A percentile compares a stretch with the other conserved stretches of the same genome.
phyloP scores from a whole-genome alignment of 129 eudicot genomes.

The Ambrosia trifida region DNA sequence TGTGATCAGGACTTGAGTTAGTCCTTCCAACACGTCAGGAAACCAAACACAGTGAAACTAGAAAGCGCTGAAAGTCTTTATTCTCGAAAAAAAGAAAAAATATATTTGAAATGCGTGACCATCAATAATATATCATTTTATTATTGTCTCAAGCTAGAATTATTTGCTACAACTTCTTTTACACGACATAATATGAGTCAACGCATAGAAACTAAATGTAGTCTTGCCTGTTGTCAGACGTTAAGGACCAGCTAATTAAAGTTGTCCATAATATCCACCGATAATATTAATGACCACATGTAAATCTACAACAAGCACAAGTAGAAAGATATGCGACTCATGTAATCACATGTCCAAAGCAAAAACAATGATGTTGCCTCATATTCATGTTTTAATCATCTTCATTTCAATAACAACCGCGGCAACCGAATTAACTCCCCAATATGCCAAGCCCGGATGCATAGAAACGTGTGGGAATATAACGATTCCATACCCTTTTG shows the following conservation, averaged over 20 bases:
- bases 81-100: too few species aligned
- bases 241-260: neutral
- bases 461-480: constrained; percentile 11
- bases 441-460: constrained; percentile 29
- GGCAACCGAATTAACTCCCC: neutral
- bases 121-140: too few species aligned
- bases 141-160: neutral
- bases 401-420: neutral
- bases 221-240: neutral
- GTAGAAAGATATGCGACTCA: neutral
- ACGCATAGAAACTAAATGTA: neutral
- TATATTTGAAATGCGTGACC: too few species aligned
- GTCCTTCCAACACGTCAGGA: too few species aligned
- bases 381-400: neutral
- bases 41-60: too few species aligned
- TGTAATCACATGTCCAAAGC: neutral
- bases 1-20: too few species aligned
- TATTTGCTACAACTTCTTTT: neutral
- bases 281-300: neutral
- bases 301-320: neutral
- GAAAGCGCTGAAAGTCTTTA: too few species aligned
- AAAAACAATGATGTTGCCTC: neutral
- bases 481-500: constrained; percentile 32
- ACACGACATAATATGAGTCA: neutral
- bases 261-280: neutral